Percentiles rank a stretch among this genome's conserved stretches.
Evolutionary conservation across 371 early-diverging fungal species (phyloP).

Genomic region (Zopfochytrium polystomum): DNA sequence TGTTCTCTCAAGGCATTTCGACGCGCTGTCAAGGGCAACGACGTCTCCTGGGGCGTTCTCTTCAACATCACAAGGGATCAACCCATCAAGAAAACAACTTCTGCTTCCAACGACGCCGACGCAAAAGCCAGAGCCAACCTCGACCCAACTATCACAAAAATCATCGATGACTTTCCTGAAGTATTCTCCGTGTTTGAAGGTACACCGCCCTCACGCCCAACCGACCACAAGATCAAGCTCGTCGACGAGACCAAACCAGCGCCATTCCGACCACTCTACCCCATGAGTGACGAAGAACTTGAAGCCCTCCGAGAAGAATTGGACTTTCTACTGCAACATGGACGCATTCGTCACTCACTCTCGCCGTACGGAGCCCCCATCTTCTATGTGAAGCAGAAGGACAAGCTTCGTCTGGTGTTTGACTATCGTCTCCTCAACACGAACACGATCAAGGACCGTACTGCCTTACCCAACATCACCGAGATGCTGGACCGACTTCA

Average conservation of each 20-base stretch:
- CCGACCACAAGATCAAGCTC: constrained; percentile 10
- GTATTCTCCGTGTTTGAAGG: constrained; percentile 9
- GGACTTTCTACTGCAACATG: neutral
- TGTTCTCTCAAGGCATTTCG: neutral
- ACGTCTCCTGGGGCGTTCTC: neutral
- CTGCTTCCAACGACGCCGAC: constrained; percentile 1
- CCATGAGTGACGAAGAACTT: constrained; percentile 18
- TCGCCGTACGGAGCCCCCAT: constrained; percentile 56
- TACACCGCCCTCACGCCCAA: constrained; percentile 5
- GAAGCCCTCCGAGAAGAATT: constrained; percentile 10
- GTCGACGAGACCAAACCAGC: neutral
- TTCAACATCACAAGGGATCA: neutral
- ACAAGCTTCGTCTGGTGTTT: constrained; percentile 23
- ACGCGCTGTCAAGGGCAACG: neutral
- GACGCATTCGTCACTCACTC: constrained; percentile 20
- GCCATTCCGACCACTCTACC: constrained; percentile 13
- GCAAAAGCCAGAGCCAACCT: neutral
- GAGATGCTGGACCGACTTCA: constrained; percentile 23
- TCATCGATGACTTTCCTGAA: constrained; percentile 10
- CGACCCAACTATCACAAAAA: neutral
- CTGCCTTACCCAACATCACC: constrained; percentile 16
- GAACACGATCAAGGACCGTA: constrained; percentile 15
- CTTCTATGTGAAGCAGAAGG: constrained; percentile 30
- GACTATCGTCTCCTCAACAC: constrained; percentile 10
- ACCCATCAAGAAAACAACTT: neutral